These are phyloP conservation scores for Ormosia semicastrata DNA, from an alignment of 306 rosid species.

Conservation along the genomic window DNA sequence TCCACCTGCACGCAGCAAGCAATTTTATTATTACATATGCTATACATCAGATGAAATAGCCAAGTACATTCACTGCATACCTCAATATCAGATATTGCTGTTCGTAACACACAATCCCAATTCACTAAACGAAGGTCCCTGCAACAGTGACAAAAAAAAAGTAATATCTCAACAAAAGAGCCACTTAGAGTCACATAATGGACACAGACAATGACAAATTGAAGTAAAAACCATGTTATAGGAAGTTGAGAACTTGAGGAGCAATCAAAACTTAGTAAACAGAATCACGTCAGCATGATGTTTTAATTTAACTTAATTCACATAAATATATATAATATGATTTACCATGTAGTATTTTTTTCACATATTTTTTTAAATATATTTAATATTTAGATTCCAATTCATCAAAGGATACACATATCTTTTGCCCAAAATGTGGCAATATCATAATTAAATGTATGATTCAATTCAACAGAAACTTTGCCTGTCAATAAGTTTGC, in stretches of 20 bases:
- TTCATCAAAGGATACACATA: background rate
- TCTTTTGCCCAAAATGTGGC: background rate
- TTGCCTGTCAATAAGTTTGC: background rate
- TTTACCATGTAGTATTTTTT: background rate
- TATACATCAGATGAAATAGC: constrained; percentile 3
- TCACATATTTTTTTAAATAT: background rate
- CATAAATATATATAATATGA: background rate
- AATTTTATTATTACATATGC: constrained; percentile 14
- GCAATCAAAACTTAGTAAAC: constrained; percentile 2
- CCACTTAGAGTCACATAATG: background rate
- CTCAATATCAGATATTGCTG: constrained; percentile 97
- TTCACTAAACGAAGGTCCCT: constrained; percentile 93
- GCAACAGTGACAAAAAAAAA: constrained; percentile 21
- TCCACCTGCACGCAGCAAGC: constrained; percentile 68
- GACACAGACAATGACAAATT: background rate
- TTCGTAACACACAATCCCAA: constrained; percentile 90
- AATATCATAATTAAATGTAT: background rate
- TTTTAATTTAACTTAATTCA: constrained; percentile 4
- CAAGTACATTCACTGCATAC: constrained; percentile 34
- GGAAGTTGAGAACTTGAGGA: constrained; percentile 4
- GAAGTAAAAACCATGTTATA: background rate
- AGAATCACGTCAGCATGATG: background rate
- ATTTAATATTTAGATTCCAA: background rate
- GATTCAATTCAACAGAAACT: background rate
- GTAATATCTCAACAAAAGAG: background rate